A percentile compares a stretch with the other conserved stretches of the same genome.
phyloP scores from a whole-genome alignment of 352 stramenopile genomes.

The Phytopythium aichiense region DNA sequence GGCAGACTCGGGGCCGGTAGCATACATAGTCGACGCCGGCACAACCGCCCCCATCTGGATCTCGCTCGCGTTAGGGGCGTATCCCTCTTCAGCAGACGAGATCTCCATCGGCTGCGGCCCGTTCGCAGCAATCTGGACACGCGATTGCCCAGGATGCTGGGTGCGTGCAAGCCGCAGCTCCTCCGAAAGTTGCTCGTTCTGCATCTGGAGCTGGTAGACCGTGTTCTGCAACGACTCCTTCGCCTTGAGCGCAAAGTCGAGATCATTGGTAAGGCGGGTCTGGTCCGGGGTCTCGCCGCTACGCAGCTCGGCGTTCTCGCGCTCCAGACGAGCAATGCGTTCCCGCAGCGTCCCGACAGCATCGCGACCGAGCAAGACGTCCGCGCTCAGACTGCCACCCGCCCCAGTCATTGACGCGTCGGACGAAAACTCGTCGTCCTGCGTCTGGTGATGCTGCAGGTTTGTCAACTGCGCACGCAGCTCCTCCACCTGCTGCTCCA shows the following conservation, averaged over 20 bases:
- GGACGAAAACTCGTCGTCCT: constrained; percentile 33
- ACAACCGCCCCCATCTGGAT: neutral
- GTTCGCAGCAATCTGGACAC: constrained; percentile 15
- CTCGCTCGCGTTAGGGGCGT: constrained; percentile 2
- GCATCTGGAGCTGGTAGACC: constrained; percentile 66
- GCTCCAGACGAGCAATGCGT: constrained; percentile 62
- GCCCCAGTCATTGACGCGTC: constrained; percentile 25
- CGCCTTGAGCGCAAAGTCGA: constrained; percentile 72
- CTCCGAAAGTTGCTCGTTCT: constrained; percentile 71
- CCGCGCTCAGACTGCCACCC: constrained; percentile 41
- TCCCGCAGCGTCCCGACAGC: constrained; percentile 52
- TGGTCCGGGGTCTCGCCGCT: constrained; percentile 40
- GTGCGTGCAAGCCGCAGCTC: constrained; percentile 41
- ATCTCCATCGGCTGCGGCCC: constrained; percentile 40
- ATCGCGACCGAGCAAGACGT: constrained; percentile 66
- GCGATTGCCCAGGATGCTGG: constrained; percentile 24
- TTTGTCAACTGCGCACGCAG: constrained; percentile 59
- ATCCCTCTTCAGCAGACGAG: constrained; percentile 17
- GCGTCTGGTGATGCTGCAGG: constrained; percentile 41
- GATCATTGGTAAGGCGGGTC: constrained; percentile 53
- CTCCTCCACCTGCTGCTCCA: constrained; percentile 84
- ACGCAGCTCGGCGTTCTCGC: constrained; percentile 70
- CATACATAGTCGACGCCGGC: neutral
- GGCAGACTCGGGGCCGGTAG: neutral
- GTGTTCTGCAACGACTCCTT: constrained; percentile 72